Evolutionary conservation across 257 asterid genomes (phyloP).

Genomic region (Solanum pimpinellifolium): DNA sequence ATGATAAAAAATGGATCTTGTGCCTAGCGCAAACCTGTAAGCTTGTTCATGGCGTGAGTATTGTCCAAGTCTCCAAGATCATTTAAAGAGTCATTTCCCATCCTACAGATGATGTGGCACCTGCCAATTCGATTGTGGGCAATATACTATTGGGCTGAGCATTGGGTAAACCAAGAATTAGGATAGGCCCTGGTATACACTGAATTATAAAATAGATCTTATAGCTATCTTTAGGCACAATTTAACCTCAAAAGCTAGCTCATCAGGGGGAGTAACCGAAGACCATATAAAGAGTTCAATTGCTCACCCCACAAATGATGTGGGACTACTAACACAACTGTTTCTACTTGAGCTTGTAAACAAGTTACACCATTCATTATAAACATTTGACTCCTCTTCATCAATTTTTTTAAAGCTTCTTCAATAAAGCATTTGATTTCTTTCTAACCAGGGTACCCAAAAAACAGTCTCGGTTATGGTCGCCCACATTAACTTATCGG

Average conservation of each 20-base stretch:
- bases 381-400: background rate
- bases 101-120: background rate
- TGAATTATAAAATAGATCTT: background rate
- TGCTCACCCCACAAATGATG: background rate
- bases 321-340: background rate
- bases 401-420: background rate
- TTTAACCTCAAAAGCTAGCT: background rate
- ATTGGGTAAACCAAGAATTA: background rate
- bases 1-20: background rate
- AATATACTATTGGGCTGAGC: background rate
- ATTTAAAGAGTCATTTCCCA: background rate
- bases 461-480: background rate
- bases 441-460: background rate
- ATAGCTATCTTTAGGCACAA: background rate
- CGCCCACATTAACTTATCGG: background rate
- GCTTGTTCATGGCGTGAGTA: background rate
- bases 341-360: background rate
- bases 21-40: background rate
- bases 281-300: background rate
- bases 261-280: background rate
- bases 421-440: background rate
- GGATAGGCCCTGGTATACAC: background rate
- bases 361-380: background rate
- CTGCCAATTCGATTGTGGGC: background rate
- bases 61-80: background rate